Base-by-base conservation (phyloP, 179 eudicot genomes). In the Camellia oleifera region DNA sequence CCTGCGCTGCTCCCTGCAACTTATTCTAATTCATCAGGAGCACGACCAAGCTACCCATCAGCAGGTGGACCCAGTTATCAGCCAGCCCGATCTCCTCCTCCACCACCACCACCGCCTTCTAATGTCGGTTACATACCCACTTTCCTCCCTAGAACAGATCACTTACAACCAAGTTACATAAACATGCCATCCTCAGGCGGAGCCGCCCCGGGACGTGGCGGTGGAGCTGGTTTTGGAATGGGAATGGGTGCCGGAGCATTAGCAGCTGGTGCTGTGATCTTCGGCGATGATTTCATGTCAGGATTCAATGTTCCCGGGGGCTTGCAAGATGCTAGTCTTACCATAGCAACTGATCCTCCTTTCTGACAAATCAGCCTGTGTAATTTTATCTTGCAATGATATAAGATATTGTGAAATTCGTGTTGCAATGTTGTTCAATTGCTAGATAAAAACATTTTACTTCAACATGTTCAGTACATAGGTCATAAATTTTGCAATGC, bases 181-280 rank as follows among this genome's bases (percentile, higher is more conserved):
- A 87, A 88, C 82, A 88, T 89, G 91, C 90, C 97, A 77, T 74
- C 89, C 40, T 70, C 84, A 15, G 88, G 84, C 77, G 45, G 11
- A 40, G 65, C 85, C 44, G 85, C 84, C 53, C 48, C 80, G 42
- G 90, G 81, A 58, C 87, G 82, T 2, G 75, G 86, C 2, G 84
- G 17, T 44, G 87, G 93, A 48, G 87, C 89, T 18, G 94, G 90
- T 32, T 86, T 92, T 74, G 95, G 88, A 57, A 89, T 81, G 70
- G 98, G 97, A 77, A 8, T 91, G 81, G 97, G 97, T 26, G 95
- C 88, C 1, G 95, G 98, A 80, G 93, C 93, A 54, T 80, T 94
- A 66, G 95, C 95, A 45, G 97, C 93, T 44, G 94, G 97, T 74
- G 93, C 93, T 72, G 89, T 90, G 56, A 89, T 94, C 71, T 92